These are phyloP conservation scores for Naganishia vishniacii DNA, from an alignment of 768 basidiomycete species.

Conservation along the genomic window DNA sequence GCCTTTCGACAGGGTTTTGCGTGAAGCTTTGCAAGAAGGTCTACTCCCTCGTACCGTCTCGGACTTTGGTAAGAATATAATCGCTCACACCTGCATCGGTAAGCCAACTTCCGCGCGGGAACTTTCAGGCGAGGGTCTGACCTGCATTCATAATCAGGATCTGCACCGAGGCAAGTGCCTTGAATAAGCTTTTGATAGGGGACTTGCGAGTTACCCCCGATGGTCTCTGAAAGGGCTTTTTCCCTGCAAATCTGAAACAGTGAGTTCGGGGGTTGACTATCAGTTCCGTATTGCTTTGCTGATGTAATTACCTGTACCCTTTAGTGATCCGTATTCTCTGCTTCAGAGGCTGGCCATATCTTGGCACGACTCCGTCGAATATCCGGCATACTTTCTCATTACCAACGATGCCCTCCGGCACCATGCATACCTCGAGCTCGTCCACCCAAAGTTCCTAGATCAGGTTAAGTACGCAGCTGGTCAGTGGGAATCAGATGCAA, in stretches of 20 bases:
- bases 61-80: constrained; percentile 35
- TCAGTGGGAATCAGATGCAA: constrained; percentile 37
- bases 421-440: constrained; percentile 34
- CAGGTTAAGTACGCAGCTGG: constrained; percentile 35
- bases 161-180: constrained; percentile 31
- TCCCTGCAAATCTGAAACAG: constrained; percentile 29
- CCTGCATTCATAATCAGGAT: constrained; percentile 9
- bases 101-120: neutral
- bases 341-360: constrained; percentile 12
- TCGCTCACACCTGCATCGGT: constrained; percentile 38
- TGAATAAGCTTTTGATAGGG: constrained; percentile 30
- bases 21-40: constrained; percentile 10
- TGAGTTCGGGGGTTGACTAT: constrained; percentile 7
- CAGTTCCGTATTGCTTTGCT: neutral
- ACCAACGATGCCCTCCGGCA: constrained; percentile 38
- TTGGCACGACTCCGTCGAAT: constrained; percentile 9
- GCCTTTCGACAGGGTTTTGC: neutral
- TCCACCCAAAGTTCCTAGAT: constrained; percentile 36
- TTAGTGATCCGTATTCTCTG: constrained; percentile 21
- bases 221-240: constrained; percentile 22
- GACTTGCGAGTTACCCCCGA: constrained; percentile 24
- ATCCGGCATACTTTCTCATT: constrained; percentile 25
- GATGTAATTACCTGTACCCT: too few relatives aligned
- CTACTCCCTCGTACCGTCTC: constrained; percentile 20
- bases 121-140: too few relatives aligned